A percentile compares a stretch with the other conserved stretches of the same genome.
These are phyloP conservation scores for Magnaporthiopsis rhizophila DNA, from an alignment of 2,329 filamentous ascomycete species.

Conservation along the genomic window DNA sequence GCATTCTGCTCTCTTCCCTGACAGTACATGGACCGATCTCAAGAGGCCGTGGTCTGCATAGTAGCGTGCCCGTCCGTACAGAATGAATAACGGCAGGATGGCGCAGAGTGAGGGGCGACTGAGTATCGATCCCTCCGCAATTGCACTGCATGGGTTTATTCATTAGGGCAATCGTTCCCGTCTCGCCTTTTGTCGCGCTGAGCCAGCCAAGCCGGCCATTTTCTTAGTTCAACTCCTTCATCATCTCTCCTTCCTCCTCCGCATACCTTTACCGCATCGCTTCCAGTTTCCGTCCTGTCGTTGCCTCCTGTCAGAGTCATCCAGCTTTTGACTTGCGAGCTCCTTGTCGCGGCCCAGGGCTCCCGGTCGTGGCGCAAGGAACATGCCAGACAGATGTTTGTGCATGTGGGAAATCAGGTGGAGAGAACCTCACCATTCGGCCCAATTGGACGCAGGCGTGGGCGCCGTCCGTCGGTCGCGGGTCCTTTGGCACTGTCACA, in stretches of 20 bases:
- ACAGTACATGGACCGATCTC: not conserved
- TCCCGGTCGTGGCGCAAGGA: slow-evolving; percentile 2
- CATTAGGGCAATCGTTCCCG: no score
- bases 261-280: not conserved
- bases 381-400: not conserved
- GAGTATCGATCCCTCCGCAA: no score
- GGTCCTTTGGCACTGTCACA: not conserved
- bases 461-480: no score
- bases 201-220: not conserved
- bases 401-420: not conserved
- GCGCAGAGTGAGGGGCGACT: not conserved
- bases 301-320: not conserved
- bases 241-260: slow-evolving; percentile 2
- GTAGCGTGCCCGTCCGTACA: not conserved
- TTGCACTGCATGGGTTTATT: no score
- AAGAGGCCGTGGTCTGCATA: not conserved
- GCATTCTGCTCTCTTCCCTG: not conserved
- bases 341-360: not conserved
- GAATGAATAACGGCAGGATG: not conserved
- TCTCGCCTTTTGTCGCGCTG: not conserved
- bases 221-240: not conserved
- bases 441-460: not conserved
- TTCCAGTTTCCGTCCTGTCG: slow-evolving; percentile 1
- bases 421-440: not conserved
- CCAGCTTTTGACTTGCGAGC: not conserved